phyloP scores from a whole-genome alignment of 148 eudicot genomes.

The Limonium bicolor region DNA sequence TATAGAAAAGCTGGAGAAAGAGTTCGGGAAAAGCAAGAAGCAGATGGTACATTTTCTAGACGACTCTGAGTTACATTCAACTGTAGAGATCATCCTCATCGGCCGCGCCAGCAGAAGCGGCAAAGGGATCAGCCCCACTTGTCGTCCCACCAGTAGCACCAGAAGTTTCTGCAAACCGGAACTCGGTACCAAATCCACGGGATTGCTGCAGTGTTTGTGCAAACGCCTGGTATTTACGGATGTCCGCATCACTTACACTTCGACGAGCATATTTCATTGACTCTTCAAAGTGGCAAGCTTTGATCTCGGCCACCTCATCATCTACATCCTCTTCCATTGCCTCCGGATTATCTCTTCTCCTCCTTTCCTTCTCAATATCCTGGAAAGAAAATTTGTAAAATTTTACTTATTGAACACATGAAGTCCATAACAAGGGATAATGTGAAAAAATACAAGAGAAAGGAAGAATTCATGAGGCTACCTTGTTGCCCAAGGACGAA shows the following conservation, averaged over 20 bases:
- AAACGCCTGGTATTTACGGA: conserved; percentile 83
- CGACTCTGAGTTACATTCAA: too few species aligned
- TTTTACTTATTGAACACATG: too few species aligned
- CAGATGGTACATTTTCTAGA: too few species aligned
- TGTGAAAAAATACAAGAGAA: background rate
- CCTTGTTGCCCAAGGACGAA: too few species aligned
- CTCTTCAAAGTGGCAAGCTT: conserved; percentile 73
- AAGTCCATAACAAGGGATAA: too few species aligned
- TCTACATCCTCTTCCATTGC: conserved; percentile 84
- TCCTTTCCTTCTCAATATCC: conserved; percentile 76
- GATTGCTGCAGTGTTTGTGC: conserved; percentile 88
- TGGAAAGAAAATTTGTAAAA: conserved; percentile 16
- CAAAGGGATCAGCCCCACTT: conserved; percentile 42
- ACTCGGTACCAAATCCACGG: conserved; percentile 66
- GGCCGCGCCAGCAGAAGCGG: conserved; percentile 60
- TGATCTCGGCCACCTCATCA: conserved; percentile 75
- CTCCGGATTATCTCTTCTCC: conserved; percentile 61
- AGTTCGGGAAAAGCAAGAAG: too few species aligned
- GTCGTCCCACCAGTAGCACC: conserved; percentile 15
- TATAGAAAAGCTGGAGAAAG: too few species aligned
- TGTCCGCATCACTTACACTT: conserved; percentile 91
- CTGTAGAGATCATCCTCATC: conserved; percentile 80
- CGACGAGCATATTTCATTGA: conserved; percentile 83
- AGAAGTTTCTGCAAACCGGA: conserved; percentile 50
- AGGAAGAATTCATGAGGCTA: background rate